phyloP scores from a whole-genome alignment of 306 rosid genomes.

The Betula pendula region DNA sequence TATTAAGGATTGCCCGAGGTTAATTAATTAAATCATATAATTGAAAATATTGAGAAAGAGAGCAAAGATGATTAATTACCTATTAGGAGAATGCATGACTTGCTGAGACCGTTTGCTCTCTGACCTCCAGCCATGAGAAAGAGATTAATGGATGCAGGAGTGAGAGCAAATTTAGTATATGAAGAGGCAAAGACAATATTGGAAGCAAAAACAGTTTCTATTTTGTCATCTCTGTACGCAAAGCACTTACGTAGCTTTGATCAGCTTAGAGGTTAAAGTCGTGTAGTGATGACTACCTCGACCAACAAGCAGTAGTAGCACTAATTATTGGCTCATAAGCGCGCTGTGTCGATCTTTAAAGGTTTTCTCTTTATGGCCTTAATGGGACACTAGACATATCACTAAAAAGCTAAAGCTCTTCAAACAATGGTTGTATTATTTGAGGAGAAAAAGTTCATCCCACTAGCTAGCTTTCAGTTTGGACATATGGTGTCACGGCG shows the following conservation, averaged over 20 bases:
- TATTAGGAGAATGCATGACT: slow-evolving; percentile 82
- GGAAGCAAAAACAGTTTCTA: slow-evolving; percentile 17
- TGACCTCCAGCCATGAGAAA: slow-evolving; percentile 53
- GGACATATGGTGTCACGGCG: slow-evolving; percentile 19
- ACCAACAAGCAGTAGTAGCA: slow-evolving; percentile 2
- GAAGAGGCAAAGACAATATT: slow-evolving; percentile 9
- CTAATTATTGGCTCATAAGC: background rate
- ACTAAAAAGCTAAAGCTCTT: slow-evolving; percentile 32
- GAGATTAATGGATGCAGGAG: background rate
- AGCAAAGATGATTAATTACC: slow-evolving; percentile 40
- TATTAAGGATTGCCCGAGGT: no score
- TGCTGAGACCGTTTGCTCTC: slow-evolving; percentile 43
- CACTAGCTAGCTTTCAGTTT: slow-evolving; percentile 23
- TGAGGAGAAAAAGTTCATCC: background rate
- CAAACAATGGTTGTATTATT: background rate
- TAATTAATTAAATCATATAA: background rate
- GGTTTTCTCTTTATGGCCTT: slow-evolving; percentile 28
- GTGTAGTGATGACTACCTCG: background rate
- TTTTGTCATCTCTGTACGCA: slow-evolving; percentile 18
- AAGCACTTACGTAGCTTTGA: slow-evolving; percentile 14
- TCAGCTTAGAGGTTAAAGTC: no score
- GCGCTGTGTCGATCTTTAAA: slow-evolving; percentile 1
- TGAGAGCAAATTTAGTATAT: no score
- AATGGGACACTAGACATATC: slow-evolving; percentile 54
- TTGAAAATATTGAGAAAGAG: slow-evolving; percentile 2